Evolutionary conservation across 176 grass and related monocot species (phyloP), one percentile per base, ranked within the genome.

Genomic region (Aegilops bicornis): DNA sequence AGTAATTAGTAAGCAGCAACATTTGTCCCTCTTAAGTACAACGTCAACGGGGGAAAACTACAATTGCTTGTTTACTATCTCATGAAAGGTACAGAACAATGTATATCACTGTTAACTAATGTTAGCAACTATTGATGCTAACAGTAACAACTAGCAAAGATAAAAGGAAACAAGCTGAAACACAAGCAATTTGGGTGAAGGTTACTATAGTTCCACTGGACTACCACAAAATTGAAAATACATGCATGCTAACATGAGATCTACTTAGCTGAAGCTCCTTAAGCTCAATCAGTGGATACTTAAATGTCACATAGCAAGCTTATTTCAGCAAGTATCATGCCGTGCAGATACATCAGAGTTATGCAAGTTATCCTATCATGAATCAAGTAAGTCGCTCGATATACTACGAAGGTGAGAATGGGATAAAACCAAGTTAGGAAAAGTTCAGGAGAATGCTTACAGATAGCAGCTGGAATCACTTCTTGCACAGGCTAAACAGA

Each of bases 381-480:
- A 86, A 71, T n/a, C 36, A 71, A 71, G 6, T 20, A 37, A 83
- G 64, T 68, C 27, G 35, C 27, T 60, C 13, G 69, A 82, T 61
- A 81, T 54, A 20, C 27, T 58, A 72, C 63, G 15, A 78, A 63
- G 7, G 37, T 59, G 10, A 79, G 8, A 67, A 60, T 23, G 8
- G 62, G 30, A 84, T 12, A 66, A 59, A n/a, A 77, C 13, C 22
- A 84, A 67, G 35, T 60, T 30, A 73, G 2, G 37, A 79, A 45
- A 84, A 17, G 36, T 45, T 84, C 2, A 39, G 39, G 83, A 81
- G 29, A 87, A 79, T 78, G 70, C 94, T 96, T 91, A 99, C 97
- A 99, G 89, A 86, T 94, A 96, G 81, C 97, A 99, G 80, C 90
- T 96, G 84, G 92, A 91, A 90, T 96, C 97, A 81, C 90, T 96